Conservation (phyloP, 768 basidiomycete genomes). For the Tylopilus plumbeoviolaceoides region DNA sequence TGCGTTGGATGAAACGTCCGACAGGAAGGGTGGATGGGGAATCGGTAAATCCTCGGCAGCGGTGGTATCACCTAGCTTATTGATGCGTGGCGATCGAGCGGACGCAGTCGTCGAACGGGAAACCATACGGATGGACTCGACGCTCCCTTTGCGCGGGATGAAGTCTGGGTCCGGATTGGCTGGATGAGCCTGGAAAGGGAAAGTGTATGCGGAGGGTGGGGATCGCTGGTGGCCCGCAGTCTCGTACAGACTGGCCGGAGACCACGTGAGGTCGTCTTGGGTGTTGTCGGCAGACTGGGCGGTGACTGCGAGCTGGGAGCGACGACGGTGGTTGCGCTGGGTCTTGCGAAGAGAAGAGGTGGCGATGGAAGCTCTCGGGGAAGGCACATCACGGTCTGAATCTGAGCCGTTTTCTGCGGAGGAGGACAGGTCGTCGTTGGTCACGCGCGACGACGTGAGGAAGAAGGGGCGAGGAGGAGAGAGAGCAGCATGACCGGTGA, state of each 20-base stretch:
- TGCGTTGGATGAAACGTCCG: slow-evolving; percentile 24
- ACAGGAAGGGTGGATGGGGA: slow-evolving; percentile 48
- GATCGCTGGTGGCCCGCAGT: slow-evolving; percentile 12
- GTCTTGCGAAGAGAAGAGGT: slow-evolving; percentile 15
- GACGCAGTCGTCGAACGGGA: slow-evolving; percentile 23
- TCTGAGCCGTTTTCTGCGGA: slow-evolving; percentile 27
- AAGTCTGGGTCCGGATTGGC: slow-evolving; percentile 60
- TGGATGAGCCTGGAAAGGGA: slow-evolving; percentile 58
- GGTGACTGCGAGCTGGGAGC: slow-evolving; percentile 23
- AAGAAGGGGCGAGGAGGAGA: slow-evolving; percentile 39
- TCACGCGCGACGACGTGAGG: slow-evolving; percentile 22
- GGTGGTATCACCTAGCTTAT: slow-evolving; percentile 13
- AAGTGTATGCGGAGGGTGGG: slow-evolving; percentile 41
- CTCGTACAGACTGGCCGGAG: slow-evolving; percentile 15
- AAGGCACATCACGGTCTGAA: slow-evolving; percentile 27
- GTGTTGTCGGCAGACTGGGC: slow-evolving; percentile 12
- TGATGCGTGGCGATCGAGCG: slow-evolving; percentile 20
- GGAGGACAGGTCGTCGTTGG: slow-evolving; percentile 20
- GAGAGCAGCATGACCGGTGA: slow-evolving; percentile 14
- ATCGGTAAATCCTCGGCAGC: slow-evolving; percentile 27
- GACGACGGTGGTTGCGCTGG: slow-evolving; percentile 21
- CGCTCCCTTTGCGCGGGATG: slow-evolving; percentile 43
- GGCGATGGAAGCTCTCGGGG: slow-evolving; percentile 15
- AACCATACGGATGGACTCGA: slow-evolving; percentile 34
- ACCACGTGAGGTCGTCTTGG: slow-evolving; percentile 14